Evolutionary conservation across 352 stramenopile genomes (phyloP).

Genomic region (Peronospora farinosa): DNA sequence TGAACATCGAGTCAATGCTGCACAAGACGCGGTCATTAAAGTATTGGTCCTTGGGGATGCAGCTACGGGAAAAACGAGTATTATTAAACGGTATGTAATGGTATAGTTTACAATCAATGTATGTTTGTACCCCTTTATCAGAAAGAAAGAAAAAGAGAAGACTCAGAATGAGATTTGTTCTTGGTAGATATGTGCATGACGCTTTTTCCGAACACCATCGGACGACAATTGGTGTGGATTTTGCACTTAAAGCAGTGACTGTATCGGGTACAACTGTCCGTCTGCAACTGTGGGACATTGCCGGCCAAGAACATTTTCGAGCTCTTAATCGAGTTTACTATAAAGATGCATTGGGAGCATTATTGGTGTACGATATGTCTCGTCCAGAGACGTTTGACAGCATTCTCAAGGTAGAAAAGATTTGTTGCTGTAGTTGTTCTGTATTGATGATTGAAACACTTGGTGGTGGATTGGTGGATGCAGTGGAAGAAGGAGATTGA

Average conservation of each 20-base stretch:
- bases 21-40: slow-evolving; percentile 88
- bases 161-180: slow-evolving; percentile 3
- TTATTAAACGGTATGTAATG: slow-evolving; percentile 83
- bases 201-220: slow-evolving; percentile 90
- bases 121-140: too few relatives aligned
- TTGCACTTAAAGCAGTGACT: slow-evolving; percentile 87
- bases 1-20: slow-evolving; percentile 62
- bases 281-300: slow-evolving; percentile 93
- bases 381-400: slow-evolving; percentile 89
- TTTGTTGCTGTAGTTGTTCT: not conserved
- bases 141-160: too few relatives aligned
- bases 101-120: too few relatives aligned
- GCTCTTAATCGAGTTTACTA: slow-evolving; percentile 92
- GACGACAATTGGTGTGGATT: slow-evolving; percentile 91
- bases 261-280: slow-evolving; percentile 83
- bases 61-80: slow-evolving; percentile 89
- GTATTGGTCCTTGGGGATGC: slow-evolving; percentile 88
- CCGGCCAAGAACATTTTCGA: slow-evolving; percentile 91
- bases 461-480: slow-evolving; percentile 1
- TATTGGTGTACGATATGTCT: slow-evolving; percentile 91
- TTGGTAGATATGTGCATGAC: slow-evolving; percentile 79
- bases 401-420: slow-evolving; percentile 57
- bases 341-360: slow-evolving; percentile 85
- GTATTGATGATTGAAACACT: not conserved
- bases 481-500: slow-evolving; percentile 93